Percentiles rank a stretch among this genome's conserved stretches.
Evolutionary conservation across 306 rosid species (phyloP).

Genomic region (Castanea crenata): DNA sequence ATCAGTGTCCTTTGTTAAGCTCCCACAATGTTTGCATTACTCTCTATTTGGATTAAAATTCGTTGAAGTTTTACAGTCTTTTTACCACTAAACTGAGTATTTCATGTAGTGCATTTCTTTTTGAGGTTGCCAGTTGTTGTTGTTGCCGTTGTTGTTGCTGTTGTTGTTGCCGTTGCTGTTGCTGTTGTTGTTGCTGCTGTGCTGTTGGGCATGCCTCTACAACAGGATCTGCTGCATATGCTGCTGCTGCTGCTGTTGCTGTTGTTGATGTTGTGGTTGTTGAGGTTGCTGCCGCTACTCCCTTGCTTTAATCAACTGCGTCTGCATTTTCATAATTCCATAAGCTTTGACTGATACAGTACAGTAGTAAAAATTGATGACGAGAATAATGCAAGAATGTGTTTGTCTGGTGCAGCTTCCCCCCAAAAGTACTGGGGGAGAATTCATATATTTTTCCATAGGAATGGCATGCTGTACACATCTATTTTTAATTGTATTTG

Average conservation of each 20-base stretch:
- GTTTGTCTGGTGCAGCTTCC: background rate
- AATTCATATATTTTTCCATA: background rate
- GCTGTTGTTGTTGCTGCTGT: constrained; percentile 55
- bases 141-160: constrained; percentile 51
- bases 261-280: constrained; percentile 38
- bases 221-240: constrained; percentile 68
- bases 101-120: too few species aligned
- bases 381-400: background rate
- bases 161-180: constrained; percentile 53
- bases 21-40: too few species aligned
- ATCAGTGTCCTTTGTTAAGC: too few species aligned
- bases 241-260: constrained; percentile 58
- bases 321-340: constrained; percentile 47
- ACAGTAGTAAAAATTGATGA: background rate
- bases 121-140: constrained; percentile 20
- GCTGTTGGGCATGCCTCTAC: constrained; percentile 79
- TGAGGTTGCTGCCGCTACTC: constrained; percentile 20
- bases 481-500: background rate
- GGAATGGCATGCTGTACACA: too few species aligned
- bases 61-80: too few species aligned
- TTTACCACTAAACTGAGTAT: too few species aligned
- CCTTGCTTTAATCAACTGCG: constrained; percentile 82
- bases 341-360: constrained; percentile 24
- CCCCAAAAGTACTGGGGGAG: background rate
- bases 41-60: too few species aligned